Conservation (phyloP, 2,329 filamentous ascomycete species). For the Cordyceps cateniannulata region DNA sequence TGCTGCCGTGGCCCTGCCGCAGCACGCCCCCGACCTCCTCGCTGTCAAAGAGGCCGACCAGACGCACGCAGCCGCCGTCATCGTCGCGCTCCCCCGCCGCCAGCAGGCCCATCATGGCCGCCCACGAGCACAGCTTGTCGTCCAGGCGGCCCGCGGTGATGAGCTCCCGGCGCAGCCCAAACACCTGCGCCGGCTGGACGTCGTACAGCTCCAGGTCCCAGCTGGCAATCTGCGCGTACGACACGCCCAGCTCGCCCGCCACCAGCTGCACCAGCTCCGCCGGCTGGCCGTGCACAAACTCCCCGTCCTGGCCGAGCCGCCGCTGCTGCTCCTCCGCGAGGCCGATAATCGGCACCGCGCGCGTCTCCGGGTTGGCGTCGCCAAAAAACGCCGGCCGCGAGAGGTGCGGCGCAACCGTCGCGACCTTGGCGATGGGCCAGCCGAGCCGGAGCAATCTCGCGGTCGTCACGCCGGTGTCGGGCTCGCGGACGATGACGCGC, state of each 20-base stretch:
- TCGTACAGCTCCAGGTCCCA: conserved; percentile 98
- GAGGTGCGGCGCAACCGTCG: too few relatives aligned
- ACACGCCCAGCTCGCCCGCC: conserved; percentile 66
- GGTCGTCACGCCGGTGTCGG: conserved; percentile 64
- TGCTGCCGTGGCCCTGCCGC: conserved; percentile 78
- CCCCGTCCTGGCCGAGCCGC: conserved; percentile 52
- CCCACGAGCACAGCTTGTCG: conserved; percentile 95
- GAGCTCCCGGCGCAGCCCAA: conserved; percentile 84
- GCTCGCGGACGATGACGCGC: conserved; percentile 74
- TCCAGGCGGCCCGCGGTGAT: conserved; percentile 94
- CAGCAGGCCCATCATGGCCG: conserved; percentile 77
- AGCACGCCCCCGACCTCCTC: conserved; percentile 96
- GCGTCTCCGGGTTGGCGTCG: too few relatives aligned
- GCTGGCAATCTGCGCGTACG: conserved; percentile 72
- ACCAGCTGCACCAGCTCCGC: conserved; percentile 79
- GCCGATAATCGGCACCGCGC: conserved; percentile 92
- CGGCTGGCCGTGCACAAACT: conserved; percentile 79
- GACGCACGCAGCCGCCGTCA: conserved; percentile 64
- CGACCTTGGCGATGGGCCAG: conserved; percentile 93
- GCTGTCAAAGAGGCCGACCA: conserved; percentile 92
- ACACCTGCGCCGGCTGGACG: conserved; percentile 73
- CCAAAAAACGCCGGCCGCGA: background rate
- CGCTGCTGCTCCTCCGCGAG: conserved; percentile 50
- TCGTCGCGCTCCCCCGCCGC: conserved; percentile 52
- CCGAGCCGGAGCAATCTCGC: conserved; percentile 82